Conservation (phyloP, 257 asterid species). For the Echites panduratus region DNA sequence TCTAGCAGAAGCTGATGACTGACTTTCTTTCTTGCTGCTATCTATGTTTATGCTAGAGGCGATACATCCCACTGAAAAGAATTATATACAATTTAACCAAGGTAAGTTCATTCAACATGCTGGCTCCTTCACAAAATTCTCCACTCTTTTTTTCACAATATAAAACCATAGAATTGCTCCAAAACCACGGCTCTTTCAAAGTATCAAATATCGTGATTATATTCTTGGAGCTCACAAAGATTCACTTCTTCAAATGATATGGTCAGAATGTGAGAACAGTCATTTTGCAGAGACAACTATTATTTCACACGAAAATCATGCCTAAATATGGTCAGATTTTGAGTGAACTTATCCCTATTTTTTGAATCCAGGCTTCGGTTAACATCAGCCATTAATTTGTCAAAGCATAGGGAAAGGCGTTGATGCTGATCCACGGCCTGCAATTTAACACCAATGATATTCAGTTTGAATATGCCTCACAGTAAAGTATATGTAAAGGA, state of each 20-base stretch:
- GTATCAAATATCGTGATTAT: background rate
- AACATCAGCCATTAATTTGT: slow-evolving; percentile 78
- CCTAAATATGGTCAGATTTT: slow-evolving; percentile 73
- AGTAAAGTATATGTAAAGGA: background rate
- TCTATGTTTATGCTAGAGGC: background rate
- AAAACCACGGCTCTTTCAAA: background rate
- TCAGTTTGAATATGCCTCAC: background rate
- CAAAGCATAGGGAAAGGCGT: slow-evolving; percentile 75
- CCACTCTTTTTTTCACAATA: background rate
- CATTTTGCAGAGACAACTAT: background rate
- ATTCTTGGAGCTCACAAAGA: background rate
- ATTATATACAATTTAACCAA: slow-evolving; percentile 12
- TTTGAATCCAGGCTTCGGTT: slow-evolving; percentile 80
- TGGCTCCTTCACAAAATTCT: background rate
- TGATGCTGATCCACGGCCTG: slow-evolving; percentile 91
- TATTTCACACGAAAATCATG: slow-evolving; percentile 82
- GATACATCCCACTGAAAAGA: background rate
- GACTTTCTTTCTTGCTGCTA: background rate
- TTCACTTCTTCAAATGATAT: background rate
- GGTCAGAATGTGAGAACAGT: background rate
- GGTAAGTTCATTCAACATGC: background rate
- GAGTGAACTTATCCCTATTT: slow-evolving; percentile 94
- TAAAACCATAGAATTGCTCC: background rate
- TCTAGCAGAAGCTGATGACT: background rate
- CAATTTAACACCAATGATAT: slow-evolving; percentile 15